These are phyloP conservation scores for Trichosporon ovoides DNA, from an alignment of 1,284 basidiomycete genomes.

Conservation along the genomic window DNA sequence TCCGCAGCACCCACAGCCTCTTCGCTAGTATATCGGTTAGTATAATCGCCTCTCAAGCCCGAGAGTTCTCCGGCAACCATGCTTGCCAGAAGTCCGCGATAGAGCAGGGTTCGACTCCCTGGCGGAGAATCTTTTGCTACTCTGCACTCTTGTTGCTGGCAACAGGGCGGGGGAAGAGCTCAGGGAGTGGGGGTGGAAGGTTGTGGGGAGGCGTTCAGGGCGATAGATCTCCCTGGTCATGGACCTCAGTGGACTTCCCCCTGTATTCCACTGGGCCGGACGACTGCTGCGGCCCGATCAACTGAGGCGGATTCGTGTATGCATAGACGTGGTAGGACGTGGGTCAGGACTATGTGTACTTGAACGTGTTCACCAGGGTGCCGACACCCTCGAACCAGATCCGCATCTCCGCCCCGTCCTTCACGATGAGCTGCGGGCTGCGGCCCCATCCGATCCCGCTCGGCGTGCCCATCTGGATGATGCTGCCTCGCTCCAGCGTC, in stretches of 20 bases:
- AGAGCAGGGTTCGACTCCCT: not conserved
- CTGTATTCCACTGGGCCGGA: too few species aligned
- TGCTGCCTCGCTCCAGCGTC: conserved; percentile 71
- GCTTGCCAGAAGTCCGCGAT: too few species aligned
- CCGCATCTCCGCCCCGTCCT: conserved; percentile 46
- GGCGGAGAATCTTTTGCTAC: not conserved
- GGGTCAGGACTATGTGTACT: conserved; percentile 1
- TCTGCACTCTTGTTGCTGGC: too few species aligned
- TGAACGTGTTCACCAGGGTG: conserved; percentile 45
- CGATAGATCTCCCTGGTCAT: too few species aligned
- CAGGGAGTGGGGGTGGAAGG: too few species aligned
- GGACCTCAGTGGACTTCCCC: too few species aligned
- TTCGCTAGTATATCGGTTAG: conserved; percentile 3
- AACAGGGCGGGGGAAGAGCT: too few species aligned
- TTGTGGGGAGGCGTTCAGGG: too few species aligned
- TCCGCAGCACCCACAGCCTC: too few species aligned
- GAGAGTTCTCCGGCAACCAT: not conserved
- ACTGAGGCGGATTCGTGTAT: too few species aligned
- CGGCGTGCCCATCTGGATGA: conserved; percentile 63
- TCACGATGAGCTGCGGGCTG: conserved; percentile 35
- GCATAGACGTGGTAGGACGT: too few species aligned
- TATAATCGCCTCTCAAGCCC: not conserved
- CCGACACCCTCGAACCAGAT: conserved; percentile 49
- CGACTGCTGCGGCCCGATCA: too few species aligned
- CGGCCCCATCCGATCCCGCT: conserved; percentile 45